phyloP scores from a whole-genome alignment of 768 basidiomycete genomes.

The Hygrophorus pudorinus region DNA sequence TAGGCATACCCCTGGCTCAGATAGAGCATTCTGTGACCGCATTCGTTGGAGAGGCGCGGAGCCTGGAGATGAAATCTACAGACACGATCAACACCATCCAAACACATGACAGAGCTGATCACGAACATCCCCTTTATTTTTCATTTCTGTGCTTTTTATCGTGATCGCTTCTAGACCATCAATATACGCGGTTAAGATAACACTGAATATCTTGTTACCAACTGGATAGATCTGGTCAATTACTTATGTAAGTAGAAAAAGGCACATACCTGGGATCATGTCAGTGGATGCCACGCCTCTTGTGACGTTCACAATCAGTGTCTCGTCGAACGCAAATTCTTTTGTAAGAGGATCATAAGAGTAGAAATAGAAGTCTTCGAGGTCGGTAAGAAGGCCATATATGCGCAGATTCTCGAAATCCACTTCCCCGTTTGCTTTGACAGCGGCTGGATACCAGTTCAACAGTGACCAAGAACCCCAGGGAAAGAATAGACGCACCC shows the following conservation, averaged over 20 bases:
- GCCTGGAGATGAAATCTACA: not conserved
- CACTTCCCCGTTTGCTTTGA: constrained; percentile 8
- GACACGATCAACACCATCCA: not conserved
- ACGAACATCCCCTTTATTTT: not conserved
- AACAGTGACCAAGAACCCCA: constrained; percentile 5
- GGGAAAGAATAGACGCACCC: constrained; percentile 8
- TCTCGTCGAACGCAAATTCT: constrained; percentile 13
- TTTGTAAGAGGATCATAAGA: constrained; percentile 14
- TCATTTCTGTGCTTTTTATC: not conserved
- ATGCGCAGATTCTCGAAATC: constrained; percentile 11
- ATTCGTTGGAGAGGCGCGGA: not conserved
- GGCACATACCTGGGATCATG: constrained; percentile 13
- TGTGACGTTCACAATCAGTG: constrained; percentile 9
- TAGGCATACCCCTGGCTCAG: too few relatives aligned
- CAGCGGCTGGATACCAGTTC: constrained; percentile 8
- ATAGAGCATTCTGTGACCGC: not conserved
- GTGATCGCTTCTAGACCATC: constrained; percentile 10
- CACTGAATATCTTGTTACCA: constrained; percentile 13
- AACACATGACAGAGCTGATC: not conserved
- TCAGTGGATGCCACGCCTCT: constrained; percentile 9
- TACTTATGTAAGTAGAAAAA: constrained; percentile 7
- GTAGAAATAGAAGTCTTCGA: constrained; percentile 14
- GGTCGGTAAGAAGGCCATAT: constrained; percentile 16
- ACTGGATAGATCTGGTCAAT: constrained; percentile 10
- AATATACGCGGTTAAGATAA: constrained; percentile 13